Base-by-base conservation (phyloP, 345 rosid species). In the Erucastrum elatum region DNA sequence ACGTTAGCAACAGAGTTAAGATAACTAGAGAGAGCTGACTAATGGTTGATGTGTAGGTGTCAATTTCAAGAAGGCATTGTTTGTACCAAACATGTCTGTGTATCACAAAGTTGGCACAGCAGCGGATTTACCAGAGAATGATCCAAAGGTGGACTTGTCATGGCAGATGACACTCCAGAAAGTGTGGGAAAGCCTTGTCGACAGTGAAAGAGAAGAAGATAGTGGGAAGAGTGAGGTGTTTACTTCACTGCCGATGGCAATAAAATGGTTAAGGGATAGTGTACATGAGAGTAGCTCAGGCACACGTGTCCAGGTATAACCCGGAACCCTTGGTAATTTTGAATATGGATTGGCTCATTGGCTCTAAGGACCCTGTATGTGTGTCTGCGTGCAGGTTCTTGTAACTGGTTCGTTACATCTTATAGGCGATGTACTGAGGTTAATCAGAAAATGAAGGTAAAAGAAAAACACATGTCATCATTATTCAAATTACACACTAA, bases 331-430 rank as follows among this genome's bases (percentile, higher is more conserved):
- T 27, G 12, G 13, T 13, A 2, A 4, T 25, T 21, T 21, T 58
- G 8, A 33, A 37, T 37, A 60, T 8, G 12, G 2, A 9, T 0
- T 61, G 27, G 5, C 15, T 26, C 33, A 10, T 59, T 31, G 66
- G 70, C 53, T 64, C 56, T 16, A 46, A 9, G 30, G 39, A 60
- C 33, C 21, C 4, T 59, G 15, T 53, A 2, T 56, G 3, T 71
- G 31, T 39, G 8, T 73, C 59, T 68, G 64, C 39, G 63, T 62
- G 81, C 81, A 91, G 98, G 97, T 96, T 59, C 96, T 96, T 25
- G 96, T 93, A 44, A 82, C 97, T 2, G 97, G 98, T 29, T 96
- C 99, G 2, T 83, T 96, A 69, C 96, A 93, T 75, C 97, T 95
- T 3, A 89, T 95, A 72, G 99, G 99, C 3, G 99, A 96, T 74